phyloP scores from a whole-genome alignment of 2,329 filamentous ascomycete species.

The Colletotrichum navitas region DNA sequence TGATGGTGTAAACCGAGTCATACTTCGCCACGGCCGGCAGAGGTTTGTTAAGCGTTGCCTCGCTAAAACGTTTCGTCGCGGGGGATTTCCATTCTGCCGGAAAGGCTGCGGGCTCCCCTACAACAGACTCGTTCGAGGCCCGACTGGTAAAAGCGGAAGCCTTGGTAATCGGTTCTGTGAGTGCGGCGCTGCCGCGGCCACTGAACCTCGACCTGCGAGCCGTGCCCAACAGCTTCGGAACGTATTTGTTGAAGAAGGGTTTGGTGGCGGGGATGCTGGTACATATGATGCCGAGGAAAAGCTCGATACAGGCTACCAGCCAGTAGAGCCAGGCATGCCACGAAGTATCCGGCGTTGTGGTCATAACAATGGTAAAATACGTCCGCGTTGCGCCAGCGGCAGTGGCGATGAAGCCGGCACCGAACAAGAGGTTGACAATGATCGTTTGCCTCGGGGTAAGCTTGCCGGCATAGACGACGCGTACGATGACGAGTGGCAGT shows the following conservation, averaged over 20 bases:
- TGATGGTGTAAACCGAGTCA: conserved; percentile 40
- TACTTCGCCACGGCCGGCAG: conserved; percentile 45
- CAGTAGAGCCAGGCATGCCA: conserved; percentile 54
- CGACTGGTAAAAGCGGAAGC: conserved; percentile 12
- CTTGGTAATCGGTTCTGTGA: conserved; percentile 23
- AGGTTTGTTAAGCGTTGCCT: conserved; percentile 47
- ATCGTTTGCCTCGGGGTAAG: conserved; percentile 61
- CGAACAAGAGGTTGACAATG: conserved; percentile 62
- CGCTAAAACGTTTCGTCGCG: conserved; percentile 13
- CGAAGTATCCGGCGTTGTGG: conserved; percentile 50
- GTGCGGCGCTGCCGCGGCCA: neutral
- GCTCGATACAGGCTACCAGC: conserved; percentile 54
- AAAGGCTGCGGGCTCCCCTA: neutral
- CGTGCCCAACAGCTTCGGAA: conserved; percentile 48
- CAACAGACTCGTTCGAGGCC: conserved; percentile 10
- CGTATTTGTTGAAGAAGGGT: conserved; percentile 56
- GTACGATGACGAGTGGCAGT: conserved; percentile 62
- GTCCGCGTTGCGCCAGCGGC: conserved; percentile 54
- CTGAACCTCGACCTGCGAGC: conserved; percentile 1
- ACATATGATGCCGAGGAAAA: conserved; percentile 60
- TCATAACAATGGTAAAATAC: conserved; percentile 51
- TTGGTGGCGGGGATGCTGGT: conserved; percentile 60
- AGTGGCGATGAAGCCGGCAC: conserved; percentile 62
- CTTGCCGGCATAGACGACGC: conserved; percentile 49
- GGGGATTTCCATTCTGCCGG: conserved; percentile 5